Conservation (phyloP, 2,329 filamentous ascomycete genomes). For the Alternaria triticimaculans region DNA sequence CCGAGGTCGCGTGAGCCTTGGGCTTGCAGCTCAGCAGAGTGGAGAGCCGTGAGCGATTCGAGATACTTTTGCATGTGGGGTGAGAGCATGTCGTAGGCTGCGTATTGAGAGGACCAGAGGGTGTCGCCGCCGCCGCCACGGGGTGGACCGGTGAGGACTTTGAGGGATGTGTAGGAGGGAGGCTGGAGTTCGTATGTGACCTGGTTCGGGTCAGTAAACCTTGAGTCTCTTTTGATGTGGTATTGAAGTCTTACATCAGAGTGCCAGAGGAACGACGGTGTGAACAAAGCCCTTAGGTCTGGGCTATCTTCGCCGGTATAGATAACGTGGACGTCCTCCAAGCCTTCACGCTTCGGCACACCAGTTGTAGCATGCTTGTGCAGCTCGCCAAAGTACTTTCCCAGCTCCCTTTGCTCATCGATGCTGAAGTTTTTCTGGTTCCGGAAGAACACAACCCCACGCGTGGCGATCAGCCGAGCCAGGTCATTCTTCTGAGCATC, state of each 20-base stretch:
- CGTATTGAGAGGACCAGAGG: constrained; percentile 65
- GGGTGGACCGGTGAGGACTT: constrained; percentile 61
- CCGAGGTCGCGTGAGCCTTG: constrained; percentile 58
- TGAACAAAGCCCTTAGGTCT: constrained; percentile 62
- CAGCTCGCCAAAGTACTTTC: constrained; percentile 60
- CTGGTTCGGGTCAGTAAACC: constrained; percentile 33
- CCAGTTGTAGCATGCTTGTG: constrained; percentile 64
- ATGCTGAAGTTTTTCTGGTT: constrained; percentile 62
- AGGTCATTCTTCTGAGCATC: constrained; percentile 62
- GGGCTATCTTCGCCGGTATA: constrained; percentile 60
- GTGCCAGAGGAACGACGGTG: constrained; percentile 63
- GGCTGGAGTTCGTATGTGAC: constrained; percentile 66
- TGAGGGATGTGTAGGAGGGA: constrained; percentile 64
- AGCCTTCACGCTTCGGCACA: constrained; percentile 55
- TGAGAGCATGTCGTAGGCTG: constrained; percentile 64
- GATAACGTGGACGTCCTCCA: constrained; percentile 65
- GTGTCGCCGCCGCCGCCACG: constrained; percentile 64
- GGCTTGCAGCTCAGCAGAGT: constrained; percentile 63
- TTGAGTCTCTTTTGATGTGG: not conserved
- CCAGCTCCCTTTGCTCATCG: constrained; percentile 60
- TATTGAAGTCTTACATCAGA: constrained; percentile 54
- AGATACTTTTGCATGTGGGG: constrained; percentile 64
- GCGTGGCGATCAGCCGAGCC: constrained; percentile 59
- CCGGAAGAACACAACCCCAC: constrained; percentile 66
- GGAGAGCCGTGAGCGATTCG: constrained; percentile 62